Percentiles rank a stretch among this genome's conserved stretches.
Evolutionary conservation across 139 green algal genomes (phyloP).

Genomic region (Chlorella sp.): DNA sequence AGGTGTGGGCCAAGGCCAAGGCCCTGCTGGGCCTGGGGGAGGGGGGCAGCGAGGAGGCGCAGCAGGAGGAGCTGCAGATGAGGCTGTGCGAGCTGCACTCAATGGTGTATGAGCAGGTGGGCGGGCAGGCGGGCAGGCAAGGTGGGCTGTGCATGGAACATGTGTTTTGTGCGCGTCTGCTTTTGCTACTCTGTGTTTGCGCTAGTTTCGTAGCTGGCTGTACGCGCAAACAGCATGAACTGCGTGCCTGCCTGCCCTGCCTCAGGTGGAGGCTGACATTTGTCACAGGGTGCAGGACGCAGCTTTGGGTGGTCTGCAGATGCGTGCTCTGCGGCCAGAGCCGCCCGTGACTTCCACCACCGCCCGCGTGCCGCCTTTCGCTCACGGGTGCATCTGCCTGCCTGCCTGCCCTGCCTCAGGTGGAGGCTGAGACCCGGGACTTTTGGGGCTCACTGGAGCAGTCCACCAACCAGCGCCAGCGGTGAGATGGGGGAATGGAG

Average conservation of each 20-base stretch:
- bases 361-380: too few species aligned
- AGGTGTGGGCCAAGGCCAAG: slow-evolving; percentile 21
- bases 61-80: slow-evolving; percentile 58
- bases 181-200: too few species aligned
- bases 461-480: slow-evolving; percentile 64
- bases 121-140: background rate
- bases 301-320: too few species aligned
- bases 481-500: background rate
- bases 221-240: too few species aligned
- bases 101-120: slow-evolving; percentile 67
- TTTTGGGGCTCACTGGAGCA: slow-evolving; percentile 78
- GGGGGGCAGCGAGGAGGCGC: background rate
- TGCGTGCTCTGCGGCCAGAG: too few species aligned
- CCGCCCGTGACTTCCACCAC: too few species aligned
- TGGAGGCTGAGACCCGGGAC: slow-evolving; percentile 67
- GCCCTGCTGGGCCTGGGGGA: background rate
- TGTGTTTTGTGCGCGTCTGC: too few species aligned
- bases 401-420: slow-evolving; percentile 28
- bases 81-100: slow-evolving; percentile 69
- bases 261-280: slow-evolving; percentile 66
- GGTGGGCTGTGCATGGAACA: too few species aligned
- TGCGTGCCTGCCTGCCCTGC: background rate
- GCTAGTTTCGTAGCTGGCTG: too few species aligned
- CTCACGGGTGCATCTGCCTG: too few species aligned
- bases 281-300: too few species aligned